Base-by-base conservation (phyloP, 495 filamentous ascomycete species). In the Penicillium diatomitis region DNA sequence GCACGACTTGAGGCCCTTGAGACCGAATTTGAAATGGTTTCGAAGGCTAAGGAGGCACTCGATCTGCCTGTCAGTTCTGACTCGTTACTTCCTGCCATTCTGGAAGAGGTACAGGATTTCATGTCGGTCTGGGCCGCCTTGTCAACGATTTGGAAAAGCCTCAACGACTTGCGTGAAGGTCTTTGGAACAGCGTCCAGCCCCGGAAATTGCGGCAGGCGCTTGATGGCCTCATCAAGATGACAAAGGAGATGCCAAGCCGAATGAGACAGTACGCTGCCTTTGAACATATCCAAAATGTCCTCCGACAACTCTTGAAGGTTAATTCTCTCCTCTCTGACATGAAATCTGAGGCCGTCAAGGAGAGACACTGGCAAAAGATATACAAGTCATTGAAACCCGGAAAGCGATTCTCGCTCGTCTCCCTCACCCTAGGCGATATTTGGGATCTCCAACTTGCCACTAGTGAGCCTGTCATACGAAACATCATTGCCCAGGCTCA, bases 181-280 rank as follows among this genome's bases (percentile, higher is more conserved):
- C 79, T 90, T 0, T 99, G 92, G 92, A 89, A 83, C 32, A 95
- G 85, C 61, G 84, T 97, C 2, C 86, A 96, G 57, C 89, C 92
- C 2, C 77, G 92, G 39, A 97, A 96, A 67, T 79, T 97, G 50
- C 79, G 94, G 31, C 79, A 86, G 49, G 84, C 87, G 10, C 80
- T 99, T 42, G 92, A 99, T 60, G 81, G 82, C 34, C 76, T 97
- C 31, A 87, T 96, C 61, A 95, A 95, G 70, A 92, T 95, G 85
- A 96, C 90, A 41, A 99, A 95, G 71, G 90, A 97, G 50, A 99
- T 99, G 92, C 92, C 92, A 0, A 95, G 88, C 65, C 83, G 92
- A 39, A 99, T 97, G 94, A 83, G 92, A 41, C 92, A 99, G 58
- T 99, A 99, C 65, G 92, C 92, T 53, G 94, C 92, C 8, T 99